Percentiles rank a stretch among this genome's conserved stretches.
These are phyloP conservation scores for Neospermospora avenae DNA, from an alignment of 2,329 filamentous ascomycete species.

Conservation along the genomic window DNA sequence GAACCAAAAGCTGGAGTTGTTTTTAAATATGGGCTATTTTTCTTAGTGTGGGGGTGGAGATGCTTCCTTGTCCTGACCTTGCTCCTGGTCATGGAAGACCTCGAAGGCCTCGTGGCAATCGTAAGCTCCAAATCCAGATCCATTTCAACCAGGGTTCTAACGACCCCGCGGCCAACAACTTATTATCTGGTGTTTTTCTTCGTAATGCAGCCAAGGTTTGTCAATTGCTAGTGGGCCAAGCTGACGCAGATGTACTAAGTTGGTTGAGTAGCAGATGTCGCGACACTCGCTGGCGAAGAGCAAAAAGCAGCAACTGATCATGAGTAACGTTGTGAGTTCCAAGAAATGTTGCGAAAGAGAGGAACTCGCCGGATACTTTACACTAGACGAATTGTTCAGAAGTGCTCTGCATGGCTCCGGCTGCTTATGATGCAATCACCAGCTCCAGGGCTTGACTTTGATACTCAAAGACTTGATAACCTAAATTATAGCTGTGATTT, in stretches of 20 bases:
- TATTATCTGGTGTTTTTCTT: neutral
- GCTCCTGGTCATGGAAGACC: constrained; percentile 15
- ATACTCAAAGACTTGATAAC: neutral
- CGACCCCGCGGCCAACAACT: constrained; percentile 19
- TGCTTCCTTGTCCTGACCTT: neutral
- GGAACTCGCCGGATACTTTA: neutral
- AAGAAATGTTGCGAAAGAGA: neutral
- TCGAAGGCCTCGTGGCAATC: constrained; percentile 22
- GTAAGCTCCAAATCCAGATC: constrained; percentile 15
- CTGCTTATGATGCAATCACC: constrained; percentile 7
- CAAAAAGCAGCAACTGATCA: constrained; percentile 14
- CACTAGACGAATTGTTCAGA: neutral
- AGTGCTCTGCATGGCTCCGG: neutral
- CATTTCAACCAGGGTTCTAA: constrained; percentile 4
- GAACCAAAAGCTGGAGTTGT: neutral
- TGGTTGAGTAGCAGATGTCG: constrained; percentile 19
- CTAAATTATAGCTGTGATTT: constrained; percentile 8
- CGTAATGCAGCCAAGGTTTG: constrained; percentile 6
- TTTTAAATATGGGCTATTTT: constrained; percentile 7
- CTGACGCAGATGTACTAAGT: constrained; percentile 6
- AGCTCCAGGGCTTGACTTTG: neutral
- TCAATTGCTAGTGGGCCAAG: constrained; percentile 2
- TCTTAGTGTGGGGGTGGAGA: constrained; percentile 21
- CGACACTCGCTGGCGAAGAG: constrained; percentile 17
- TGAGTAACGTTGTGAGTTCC: constrained; percentile 17